phyloP scores from a whole-genome alignment of 208 protist genomes.

The Trypanosoma rangeli region DNA sequence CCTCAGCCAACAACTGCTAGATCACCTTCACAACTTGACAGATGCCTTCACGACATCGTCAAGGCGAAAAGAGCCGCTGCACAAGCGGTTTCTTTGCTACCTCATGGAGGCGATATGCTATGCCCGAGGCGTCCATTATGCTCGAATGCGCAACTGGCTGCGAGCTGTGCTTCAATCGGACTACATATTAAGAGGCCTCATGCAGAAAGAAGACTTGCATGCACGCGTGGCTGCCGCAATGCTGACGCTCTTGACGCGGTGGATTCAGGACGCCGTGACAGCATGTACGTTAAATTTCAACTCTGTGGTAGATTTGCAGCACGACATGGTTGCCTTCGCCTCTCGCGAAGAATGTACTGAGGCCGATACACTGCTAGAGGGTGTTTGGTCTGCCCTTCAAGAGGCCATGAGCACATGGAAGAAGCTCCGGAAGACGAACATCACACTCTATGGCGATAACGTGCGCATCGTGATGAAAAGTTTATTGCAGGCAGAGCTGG shows the following conservation, averaged over 20 bases:
- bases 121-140: conserved; percentile 56
- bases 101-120: conserved; percentile 78
- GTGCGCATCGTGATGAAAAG: conserved; percentile 58
- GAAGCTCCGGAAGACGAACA: conserved; percentile 19
- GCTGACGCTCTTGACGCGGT: conserved; percentile 66
- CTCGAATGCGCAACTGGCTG: conserved; percentile 76
- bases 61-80: conserved; percentile 51
- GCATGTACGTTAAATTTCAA: conserved; percentile 32
- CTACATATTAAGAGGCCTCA: conserved; percentile 74
- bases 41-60: conserved; percentile 65
- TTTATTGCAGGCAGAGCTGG: conserved; percentile 65
- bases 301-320: not conserved
- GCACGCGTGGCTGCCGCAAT: conserved; percentile 69
- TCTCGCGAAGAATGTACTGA: conserved; percentile 61
- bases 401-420: conserved; percentile 28
- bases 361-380: conserved; percentile 62
- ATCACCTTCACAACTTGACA: conserved; percentile 69
- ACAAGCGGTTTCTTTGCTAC: conserved; percentile 69
- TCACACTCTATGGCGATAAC: conserved; percentile 61
- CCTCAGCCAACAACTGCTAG: conserved; percentile 50
- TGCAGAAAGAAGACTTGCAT: conserved; percentile 75
- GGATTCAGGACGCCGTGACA: conserved; percentile 66
- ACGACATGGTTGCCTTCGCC: conserved; percentile 20
- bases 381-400: conserved; percentile 75
- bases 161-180: conserved; percentile 69